Base-by-base conservation (phyloP, 1,139 yeast species). In the Pichia sp. region DNA sequence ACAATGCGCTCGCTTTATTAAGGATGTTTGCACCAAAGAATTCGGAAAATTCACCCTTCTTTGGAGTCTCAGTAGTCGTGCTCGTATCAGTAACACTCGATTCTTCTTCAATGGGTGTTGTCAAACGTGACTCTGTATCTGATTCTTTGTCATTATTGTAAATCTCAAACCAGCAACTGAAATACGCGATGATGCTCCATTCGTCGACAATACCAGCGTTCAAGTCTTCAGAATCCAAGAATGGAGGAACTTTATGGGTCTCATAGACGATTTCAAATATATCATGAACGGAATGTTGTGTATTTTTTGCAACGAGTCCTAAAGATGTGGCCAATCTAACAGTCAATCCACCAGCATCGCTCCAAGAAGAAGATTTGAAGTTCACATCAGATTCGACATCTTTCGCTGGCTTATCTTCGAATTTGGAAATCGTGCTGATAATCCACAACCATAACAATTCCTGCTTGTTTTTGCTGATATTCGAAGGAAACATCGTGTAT, bases 91-190 rank as follows among this genome's bases (percentile, higher is more conserved):
- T n/a, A n/a, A n/a, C n/a, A n/a, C n/a, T n/a, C n/a, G n/a, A n/a
- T n/a, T n/a, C n/a, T n/a, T n/a, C n/a, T n/a, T n/a, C n/a, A n/a
- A n/a, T n/a, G n/a, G n/a, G n/a, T n/a, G n/a, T n/a, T n/a, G n/a
- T n/a, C n/a, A n/a, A n/a, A n/a, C n/a, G n/a, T n/a, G n/a, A n/a
- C n/a, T n/a, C n/a, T n/a, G n/a, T n/a, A n/a, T n/a, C n/a, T n/a
- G n/a, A n/a, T 7, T 22, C 18, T n/a, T 41, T 42, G 32, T 34
- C 18, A 10, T 40, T 20, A 63, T 50, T 59, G 65, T 83, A 70
- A 58, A 73, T 72, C 51, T 79, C 81, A 63, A 76, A 82, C 83
- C 85, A 80, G 58, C 82, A 81, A 22, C 84, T 75, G n/a, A 82
- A 67, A 59, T 79, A 83, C 17, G 84, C 76, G 57, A 83, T 72